phyloP scores from a whole-genome alignment of 169 alveolate species.

The Fabrea salina region DNA sequence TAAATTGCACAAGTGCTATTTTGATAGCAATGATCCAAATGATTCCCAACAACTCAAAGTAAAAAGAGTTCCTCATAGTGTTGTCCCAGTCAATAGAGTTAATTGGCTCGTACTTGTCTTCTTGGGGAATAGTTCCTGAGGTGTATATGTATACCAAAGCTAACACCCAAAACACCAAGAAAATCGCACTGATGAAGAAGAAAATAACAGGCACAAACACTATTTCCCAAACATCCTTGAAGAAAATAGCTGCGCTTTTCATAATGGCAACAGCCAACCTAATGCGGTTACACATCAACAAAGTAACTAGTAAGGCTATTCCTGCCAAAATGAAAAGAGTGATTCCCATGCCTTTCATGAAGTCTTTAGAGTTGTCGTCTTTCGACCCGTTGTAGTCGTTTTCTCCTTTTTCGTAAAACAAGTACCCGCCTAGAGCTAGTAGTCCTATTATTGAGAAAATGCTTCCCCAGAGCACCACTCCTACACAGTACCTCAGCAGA shows the following conservation, averaged over 20 bases:
- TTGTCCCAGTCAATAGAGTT: not conserved
- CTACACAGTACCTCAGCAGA: conserved; percentile 17
- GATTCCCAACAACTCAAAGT: conserved; percentile 74
- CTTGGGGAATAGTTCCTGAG: not conserved
- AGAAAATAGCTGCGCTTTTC: conserved; percentile 75
- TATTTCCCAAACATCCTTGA: conserved; percentile 41
- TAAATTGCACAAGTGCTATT: conserved; percentile 76
- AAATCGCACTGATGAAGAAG: conserved; percentile 55
- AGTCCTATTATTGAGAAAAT: not conserved
- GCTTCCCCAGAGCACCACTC: conserved; percentile 16
- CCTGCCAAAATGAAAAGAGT: not conserved
- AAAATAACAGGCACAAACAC: conserved; percentile 67
- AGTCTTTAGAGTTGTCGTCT: not conserved
- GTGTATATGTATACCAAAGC: conserved; percentile 25
- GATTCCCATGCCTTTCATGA: not conserved
- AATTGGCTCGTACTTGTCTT: not conserved
- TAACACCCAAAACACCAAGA: conserved; percentile 38
- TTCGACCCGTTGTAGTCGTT: not conserved
- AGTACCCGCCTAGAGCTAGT: not conserved
- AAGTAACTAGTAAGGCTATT: not conserved
- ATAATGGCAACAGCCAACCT: conserved; percentile 80
- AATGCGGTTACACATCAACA: conserved; percentile 68
- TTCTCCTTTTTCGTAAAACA: not conserved
- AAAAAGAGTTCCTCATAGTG: conserved; percentile 24
- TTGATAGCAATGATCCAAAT: conserved; percentile 83